Percentiles rank a stretch among this genome's conserved stretches.
phyloP scores from a whole-genome alignment of 2,329 filamentous ascomycete species.

The Microdochium paspali region DNA sequence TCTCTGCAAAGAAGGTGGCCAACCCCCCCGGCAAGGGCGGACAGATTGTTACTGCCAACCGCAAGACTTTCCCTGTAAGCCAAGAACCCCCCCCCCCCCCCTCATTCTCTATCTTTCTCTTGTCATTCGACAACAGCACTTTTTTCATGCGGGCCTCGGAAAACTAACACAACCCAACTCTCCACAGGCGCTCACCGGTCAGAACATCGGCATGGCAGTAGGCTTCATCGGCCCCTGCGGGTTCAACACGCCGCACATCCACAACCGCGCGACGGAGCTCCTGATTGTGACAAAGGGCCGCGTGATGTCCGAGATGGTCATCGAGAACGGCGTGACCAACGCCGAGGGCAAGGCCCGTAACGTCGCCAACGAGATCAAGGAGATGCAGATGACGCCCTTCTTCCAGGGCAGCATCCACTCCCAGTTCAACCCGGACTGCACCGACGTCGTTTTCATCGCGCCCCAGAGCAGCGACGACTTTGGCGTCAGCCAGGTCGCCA shows the following conservation, averaged over 20 bases:
- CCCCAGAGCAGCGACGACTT: slow-evolving; percentile 40
- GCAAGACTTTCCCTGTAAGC: slow-evolving; percentile 39
- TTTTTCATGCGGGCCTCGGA: not conserved
- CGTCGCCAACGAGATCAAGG: slow-evolving; percentile 23
- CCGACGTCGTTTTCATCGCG: slow-evolving; percentile 38
- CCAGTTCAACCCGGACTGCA: slow-evolving; percentile 46
- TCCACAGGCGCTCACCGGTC: slow-evolving; percentile 37
- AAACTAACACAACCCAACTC: not conserved
- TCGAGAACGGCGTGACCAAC: slow-evolving; percentile 38
- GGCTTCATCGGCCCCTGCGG: slow-evolving; percentile 42
- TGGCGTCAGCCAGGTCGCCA: slow-evolving; percentile 38
- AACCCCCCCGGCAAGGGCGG: slow-evolving; percentile 29
- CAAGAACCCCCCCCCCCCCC: too few species aligned
- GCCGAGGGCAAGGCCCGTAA: slow-evolving; percentile 25
- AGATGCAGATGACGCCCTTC: slow-evolving; percentile 42
- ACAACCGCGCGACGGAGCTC: slow-evolving; percentile 43
- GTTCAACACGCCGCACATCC: slow-evolving; percentile 48
- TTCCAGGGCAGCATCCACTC: slow-evolving; percentile 45
- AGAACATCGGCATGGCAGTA: slow-evolving; percentile 38
- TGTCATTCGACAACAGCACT: not conserved
- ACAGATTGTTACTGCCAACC: slow-evolving; percentile 40
- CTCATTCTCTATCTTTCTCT: not conserved
- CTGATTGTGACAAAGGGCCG: slow-evolving; percentile 39
- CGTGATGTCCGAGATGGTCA: slow-evolving; percentile 40
- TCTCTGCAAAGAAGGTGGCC: slow-evolving; percentile 20